Evolutionary conservation across 805 yeast genomes (phyloP).

Genomic region (Kluyveromyces dobzhanskii): DNA sequence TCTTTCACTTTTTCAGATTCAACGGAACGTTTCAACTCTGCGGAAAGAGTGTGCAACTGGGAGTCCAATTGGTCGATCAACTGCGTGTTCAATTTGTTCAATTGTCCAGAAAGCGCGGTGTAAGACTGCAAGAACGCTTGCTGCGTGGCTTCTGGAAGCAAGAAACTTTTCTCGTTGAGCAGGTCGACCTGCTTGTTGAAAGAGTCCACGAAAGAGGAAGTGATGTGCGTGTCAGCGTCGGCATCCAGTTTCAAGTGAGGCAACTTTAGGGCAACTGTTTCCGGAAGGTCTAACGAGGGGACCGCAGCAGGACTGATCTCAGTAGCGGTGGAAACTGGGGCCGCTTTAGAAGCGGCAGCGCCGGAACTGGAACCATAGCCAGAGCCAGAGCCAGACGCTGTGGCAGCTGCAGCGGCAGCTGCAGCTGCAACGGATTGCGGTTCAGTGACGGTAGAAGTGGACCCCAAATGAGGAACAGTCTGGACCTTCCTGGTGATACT

Average conservation of each 20-base stretch:
- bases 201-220: slow-evolving; percentile 11
- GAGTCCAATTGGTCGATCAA: slow-evolving; percentile 11
- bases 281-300: slow-evolving; percentile 1
- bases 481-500: slow-evolving; percentile 12
- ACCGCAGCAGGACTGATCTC: slow-evolving; percentile 1
- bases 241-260: slow-evolving; percentile 1
- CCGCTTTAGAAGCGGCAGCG: neutral
- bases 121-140: slow-evolving; percentile 11
- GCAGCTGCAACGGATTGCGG: neutral
- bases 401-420: neutral
- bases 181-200: slow-evolving; percentile 29
- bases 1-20: slow-evolving; percentile 18
- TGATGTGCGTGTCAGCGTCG: neutral
- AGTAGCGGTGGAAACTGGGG: slow-evolving; percentile 1
- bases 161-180: slow-evolving; percentile 30
- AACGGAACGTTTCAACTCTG: slow-evolving; percentile 13
- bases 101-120: slow-evolving; percentile 9
- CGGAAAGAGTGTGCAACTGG: slow-evolving; percentile 11
- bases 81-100: slow-evolving; percentile 12
- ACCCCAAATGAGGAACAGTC: slow-evolving; percentile 8
- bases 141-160: slow-evolving; percentile 17
- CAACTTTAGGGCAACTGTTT: slow-evolving; percentile 5
- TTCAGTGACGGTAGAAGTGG: slow-evolving; percentile 5
- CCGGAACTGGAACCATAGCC: neutral
- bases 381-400: neutral